These are phyloP conservation scores for Fusarium guadeloupense DNA, from an alignment of 2,329 filamentous ascomycete genomes.

Conservation along the genomic window DNA sequence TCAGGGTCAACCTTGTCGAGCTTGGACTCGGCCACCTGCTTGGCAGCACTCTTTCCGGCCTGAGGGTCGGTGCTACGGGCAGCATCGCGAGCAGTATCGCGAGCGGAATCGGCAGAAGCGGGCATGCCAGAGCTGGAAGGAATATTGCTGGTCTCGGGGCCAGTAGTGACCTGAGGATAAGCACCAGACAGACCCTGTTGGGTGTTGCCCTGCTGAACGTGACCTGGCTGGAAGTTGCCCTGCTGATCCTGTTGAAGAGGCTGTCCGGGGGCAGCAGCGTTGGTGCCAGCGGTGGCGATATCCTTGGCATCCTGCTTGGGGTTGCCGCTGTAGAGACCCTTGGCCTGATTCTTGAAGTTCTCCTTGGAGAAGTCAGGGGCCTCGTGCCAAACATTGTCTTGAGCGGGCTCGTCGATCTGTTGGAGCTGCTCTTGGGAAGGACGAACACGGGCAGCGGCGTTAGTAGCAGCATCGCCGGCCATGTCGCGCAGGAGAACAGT, in stretches of 20 bases:
- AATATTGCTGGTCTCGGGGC: slow-evolving; percentile 28
- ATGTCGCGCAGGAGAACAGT: slow-evolving; percentile 86
- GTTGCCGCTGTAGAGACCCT: slow-evolving; percentile 66
- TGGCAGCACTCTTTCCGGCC: slow-evolving; percentile 47
- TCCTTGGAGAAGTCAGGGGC: slow-evolving; percentile 78
- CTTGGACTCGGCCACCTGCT: slow-evolving; percentile 63
- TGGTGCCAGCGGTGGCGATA: slow-evolving; percentile 65
- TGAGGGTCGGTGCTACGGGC: slow-evolving; percentile 55
- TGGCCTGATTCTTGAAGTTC: slow-evolving; percentile 73
- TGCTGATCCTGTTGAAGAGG: slow-evolving; percentile 21
- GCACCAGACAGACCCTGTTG: neutral
- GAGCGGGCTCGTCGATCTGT: slow-evolving; percentile 83
- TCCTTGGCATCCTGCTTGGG: slow-evolving; percentile 68
- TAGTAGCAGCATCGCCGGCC: slow-evolving; percentile 86
- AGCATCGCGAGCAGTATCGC: slow-evolving; percentile 16
- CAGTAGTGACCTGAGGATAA: slow-evolving; percentile 58
- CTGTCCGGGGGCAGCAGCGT: slow-evolving; percentile 61
- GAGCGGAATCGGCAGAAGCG: slow-evolving; percentile 51
- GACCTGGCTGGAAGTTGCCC: neutral
- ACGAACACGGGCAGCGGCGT: slow-evolving; percentile 77
- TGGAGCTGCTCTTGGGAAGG: slow-evolving; percentile 79
- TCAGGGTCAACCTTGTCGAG: slow-evolving; percentile 73
- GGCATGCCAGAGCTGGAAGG: slow-evolving; percentile 30
- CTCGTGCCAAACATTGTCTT: slow-evolving; percentile 95
- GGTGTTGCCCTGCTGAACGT: slow-evolving; percentile 2